Evolutionary conservation across 1,284 basidiomycete genomes (phyloP).

Genomic region (Ustilago curta): DNA sequence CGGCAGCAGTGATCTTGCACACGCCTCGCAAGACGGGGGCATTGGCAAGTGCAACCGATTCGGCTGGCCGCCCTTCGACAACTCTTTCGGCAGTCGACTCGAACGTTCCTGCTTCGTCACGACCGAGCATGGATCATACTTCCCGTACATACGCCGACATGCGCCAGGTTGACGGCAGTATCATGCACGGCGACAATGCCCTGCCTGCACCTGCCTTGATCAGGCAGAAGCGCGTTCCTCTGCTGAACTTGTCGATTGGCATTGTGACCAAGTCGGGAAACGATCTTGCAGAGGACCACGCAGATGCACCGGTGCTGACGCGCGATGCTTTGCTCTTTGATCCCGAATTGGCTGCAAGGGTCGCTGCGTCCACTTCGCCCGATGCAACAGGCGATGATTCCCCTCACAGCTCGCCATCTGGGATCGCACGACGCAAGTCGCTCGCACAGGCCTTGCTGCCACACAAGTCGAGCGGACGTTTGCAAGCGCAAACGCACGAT

Average conservation of each 20-base stretch:
- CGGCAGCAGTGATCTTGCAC: conserved; percentile 38
- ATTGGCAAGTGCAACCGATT: conserved; percentile 6
- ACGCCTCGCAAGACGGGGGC: conserved; percentile 20
- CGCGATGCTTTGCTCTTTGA: conserved; percentile 49
- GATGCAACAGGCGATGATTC: conserved; percentile 4
- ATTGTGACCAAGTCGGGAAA: conserved; percentile 20
- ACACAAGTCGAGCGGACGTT: conserved; percentile 20
- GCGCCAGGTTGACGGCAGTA: conserved; percentile 9
- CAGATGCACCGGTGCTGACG: conserved; percentile 29
- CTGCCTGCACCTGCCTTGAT: conserved; percentile 14
- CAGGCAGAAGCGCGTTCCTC: conserved; percentile 34
- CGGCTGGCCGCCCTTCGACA: conserved; percentile 8
- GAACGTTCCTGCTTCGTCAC: conserved; percentile 1
- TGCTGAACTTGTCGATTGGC: conserved; percentile 44
- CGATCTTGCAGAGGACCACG: conserved; percentile 21
- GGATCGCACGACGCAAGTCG: conserved; percentile 17
- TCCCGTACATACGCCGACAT: conserved; percentile 20
- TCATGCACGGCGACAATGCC: neutral
- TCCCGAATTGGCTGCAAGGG: conserved; percentile 35
- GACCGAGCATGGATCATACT: conserved; percentile 24
- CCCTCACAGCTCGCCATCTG: conserved; percentile 19
- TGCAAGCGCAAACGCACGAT: conserved; percentile 22
- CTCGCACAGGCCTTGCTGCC: conserved; percentile 21
- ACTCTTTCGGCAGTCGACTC: conserved; percentile 16
- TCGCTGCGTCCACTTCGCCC: conserved; percentile 10